These are phyloP conservation scores for Microbotryomycetes sp. DNA, from an alignment of 1,284 basidiomycete genomes.

Conservation along the genomic window DNA sequence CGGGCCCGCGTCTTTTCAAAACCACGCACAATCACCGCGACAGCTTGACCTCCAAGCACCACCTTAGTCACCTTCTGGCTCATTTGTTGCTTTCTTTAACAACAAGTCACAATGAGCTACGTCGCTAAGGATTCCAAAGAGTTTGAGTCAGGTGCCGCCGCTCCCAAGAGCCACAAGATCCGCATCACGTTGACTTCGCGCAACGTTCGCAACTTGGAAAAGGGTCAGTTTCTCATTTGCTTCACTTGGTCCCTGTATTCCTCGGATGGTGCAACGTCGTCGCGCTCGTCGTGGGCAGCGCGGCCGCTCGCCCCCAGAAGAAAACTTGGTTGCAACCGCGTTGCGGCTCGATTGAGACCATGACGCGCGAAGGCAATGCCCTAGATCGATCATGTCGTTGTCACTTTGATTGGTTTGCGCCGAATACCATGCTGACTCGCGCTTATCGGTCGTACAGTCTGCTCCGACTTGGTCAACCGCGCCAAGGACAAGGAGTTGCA, in stretches of 20 bases:
- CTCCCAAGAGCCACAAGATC: conserved; percentile 97
- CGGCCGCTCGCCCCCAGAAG: background rate
- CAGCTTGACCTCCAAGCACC: background rate
- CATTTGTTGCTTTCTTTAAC: background rate
- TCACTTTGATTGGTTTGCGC: too few species aligned
- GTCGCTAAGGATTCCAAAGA: conserved; percentile 99
- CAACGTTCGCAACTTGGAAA: conserved; percentile 98
- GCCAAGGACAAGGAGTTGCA: conserved; percentile 99
- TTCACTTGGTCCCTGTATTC: too few species aligned
- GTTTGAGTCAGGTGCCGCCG: conserved; percentile 81
- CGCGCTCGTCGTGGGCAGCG: background rate
- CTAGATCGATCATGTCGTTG: too few species aligned
- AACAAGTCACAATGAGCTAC: conserved; percentile 71
- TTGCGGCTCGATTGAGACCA: background rate
- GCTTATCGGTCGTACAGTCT: conserved; percentile 56
- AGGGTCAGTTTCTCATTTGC: conserved; percentile 58
- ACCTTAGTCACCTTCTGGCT: conserved; percentile 2
- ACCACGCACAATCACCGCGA: background rate
- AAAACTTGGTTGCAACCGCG: background rate
- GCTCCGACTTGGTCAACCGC: conserved; percentile 90
- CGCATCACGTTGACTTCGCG: conserved; percentile 97
- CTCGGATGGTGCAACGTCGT: background rate
- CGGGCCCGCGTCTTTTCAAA: too few species aligned
- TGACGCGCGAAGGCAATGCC: background rate
- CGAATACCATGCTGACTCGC: background rate